Percentiles rank a stretch among this genome's conserved stretches.
phyloP scores from a whole-genome alignment of 2,329 filamentous ascomycete species.

The Fusarium pilosicola region DNA sequence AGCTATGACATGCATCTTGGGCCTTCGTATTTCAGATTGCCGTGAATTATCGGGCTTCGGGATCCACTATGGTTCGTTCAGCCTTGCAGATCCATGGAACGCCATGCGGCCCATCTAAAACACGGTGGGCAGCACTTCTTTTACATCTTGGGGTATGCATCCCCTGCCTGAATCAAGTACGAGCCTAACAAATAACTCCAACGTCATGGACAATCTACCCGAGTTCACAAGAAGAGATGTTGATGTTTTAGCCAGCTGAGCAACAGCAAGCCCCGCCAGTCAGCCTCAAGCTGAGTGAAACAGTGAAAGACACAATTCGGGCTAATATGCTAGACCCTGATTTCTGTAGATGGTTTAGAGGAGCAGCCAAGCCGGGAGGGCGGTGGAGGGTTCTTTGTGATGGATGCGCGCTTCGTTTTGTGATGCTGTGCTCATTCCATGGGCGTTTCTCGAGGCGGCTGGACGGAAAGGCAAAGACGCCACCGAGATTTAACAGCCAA shows the following conservation, averaged over 20 bases:
- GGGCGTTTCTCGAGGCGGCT: conserved; percentile 15
- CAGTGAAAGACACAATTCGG: background rate
- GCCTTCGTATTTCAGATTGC: background rate
- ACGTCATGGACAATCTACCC: background rate
- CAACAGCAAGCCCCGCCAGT: background rate
- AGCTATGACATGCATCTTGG: background rate
- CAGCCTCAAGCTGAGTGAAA: background rate
- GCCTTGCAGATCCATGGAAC: conserved; percentile 5
- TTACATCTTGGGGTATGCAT: background rate
- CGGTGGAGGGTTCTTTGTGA: background rate
- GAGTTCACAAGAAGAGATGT: conserved; percentile 5
- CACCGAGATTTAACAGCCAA: background rate
- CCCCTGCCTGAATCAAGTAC: background rate
- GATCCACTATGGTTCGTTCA: background rate
- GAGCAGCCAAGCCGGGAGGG: background rate
- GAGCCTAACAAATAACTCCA: background rate
- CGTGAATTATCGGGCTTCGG: background rate
- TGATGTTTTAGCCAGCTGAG: background rate
- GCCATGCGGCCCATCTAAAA: background rate
- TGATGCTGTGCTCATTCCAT: conserved; percentile 10
- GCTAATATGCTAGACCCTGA: background rate
- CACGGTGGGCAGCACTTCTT: background rate
- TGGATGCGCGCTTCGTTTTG: background rate
- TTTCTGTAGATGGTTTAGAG: background rate
- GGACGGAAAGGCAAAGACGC: conserved; percentile 2